A percentile compares a stretch with the other conserved stretches of the same genome.
These are phyloP conservation scores for Pneumocystis jirovecii DNA, from an alignment of 1,139 yeast species.

Conservation along the genomic window DNA sequence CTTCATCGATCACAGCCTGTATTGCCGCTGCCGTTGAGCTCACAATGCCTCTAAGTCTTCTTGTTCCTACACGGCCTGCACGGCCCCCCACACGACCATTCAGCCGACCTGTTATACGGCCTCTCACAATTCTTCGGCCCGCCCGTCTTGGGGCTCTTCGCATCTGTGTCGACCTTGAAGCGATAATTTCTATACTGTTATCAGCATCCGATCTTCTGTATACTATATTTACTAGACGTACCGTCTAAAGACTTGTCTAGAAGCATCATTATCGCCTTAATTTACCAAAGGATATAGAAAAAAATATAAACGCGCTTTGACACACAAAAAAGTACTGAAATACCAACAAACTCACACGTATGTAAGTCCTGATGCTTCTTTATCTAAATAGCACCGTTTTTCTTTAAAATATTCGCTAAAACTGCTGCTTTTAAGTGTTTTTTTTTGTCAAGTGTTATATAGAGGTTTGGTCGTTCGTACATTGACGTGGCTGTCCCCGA, in stretches of 20 bases:
- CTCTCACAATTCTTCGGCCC: neutral
- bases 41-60: slow-evolving; percentile 1
- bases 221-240: neutral
- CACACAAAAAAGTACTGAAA: neutral
- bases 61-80: neutral
- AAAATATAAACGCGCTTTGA: neutral
- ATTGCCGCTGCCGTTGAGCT: slow-evolving; percentile 14
- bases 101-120: neutral
- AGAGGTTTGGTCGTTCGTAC: neutral
- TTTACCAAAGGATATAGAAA: neutral
- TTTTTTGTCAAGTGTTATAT: neutral
- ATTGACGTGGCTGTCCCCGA: neutral
- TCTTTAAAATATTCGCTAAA: neutral
- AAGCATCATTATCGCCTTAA: neutral
- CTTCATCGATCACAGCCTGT: slow-evolving; percentile 16
- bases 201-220: neutral
- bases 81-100: neutral
- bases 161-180: neutral
- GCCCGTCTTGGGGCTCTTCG: neutral
- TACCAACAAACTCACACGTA: neutral
- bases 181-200: neutral
- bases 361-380: neutral
- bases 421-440: neutral
- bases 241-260: neutral
- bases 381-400: neutral